These are phyloP conservation scores for Backusella macrospora DNA, from an alignment of 192 early-diverging fungal species.

Conservation along the genomic window DNA sequence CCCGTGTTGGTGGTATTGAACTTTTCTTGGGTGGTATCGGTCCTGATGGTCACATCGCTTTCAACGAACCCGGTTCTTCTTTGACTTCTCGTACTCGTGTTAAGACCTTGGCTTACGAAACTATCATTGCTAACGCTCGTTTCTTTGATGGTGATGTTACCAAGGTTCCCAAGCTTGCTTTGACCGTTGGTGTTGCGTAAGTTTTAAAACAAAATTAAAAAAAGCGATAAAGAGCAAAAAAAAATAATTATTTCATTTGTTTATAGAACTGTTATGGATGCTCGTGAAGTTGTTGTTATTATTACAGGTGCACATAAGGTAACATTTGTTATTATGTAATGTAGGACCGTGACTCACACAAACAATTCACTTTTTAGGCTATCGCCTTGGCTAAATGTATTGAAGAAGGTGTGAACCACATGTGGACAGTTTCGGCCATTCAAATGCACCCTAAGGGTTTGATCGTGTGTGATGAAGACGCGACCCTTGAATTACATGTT, in stretches of 20 bases:
- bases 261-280: slow-evolving; percentile 79
- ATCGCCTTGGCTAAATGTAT: slow-evolving; percentile 84
- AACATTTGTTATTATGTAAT: slow-evolving; percentile 13
- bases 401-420: slow-evolving; percentile 80
- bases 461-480: slow-evolving; percentile 86
- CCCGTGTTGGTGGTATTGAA: slow-evolving; percentile 78
- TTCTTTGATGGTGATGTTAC: slow-evolving; percentile 82
- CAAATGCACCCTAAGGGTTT: slow-evolving; percentile 79
- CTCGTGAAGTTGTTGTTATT: slow-evolving; percentile 79
- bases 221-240: not conserved
- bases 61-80: slow-evolving; percentile 88
- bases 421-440: slow-evolving; percentile 88
- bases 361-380: slow-evolving; percentile 39
- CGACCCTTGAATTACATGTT: slow-evolving; percentile 83
- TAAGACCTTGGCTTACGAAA: slow-evolving; percentile 86
- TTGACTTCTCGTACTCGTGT: slow-evolving; percentile 78
- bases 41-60: slow-evolving; percentile 88
- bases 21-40: slow-evolving; percentile 90
- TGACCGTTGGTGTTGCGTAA: slow-evolving; percentile 79
- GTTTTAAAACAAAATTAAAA: slow-evolving; percentile 25
- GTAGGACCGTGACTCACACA: slow-evolving; percentile 18
- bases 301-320: slow-evolving; percentile 83
- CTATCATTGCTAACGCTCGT: slow-evolving; percentile 83
- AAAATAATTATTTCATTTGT: not conserved
- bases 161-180: slow-evolving; percentile 83